Percentiles rank a stretch among this genome's conserved stretches.
Evolutionary conservation across 768 basidiomycete genomes (phyloP).

Genomic region (Stropharia rugosoannulata): DNA sequence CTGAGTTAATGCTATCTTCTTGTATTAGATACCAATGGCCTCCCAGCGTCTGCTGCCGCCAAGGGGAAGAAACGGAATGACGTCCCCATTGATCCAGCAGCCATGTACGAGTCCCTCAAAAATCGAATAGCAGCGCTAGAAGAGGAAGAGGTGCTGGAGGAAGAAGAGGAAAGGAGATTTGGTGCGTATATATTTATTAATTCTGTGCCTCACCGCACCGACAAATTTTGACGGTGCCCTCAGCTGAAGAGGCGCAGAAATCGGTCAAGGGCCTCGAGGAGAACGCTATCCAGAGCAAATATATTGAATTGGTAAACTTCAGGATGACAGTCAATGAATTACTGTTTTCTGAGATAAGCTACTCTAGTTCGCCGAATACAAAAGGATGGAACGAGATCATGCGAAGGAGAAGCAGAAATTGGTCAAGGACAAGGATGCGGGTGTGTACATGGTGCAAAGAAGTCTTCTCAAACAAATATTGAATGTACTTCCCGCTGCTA

Average conservation of each 20-base stretch:
- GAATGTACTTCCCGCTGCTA: not conserved
- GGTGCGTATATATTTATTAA: constrained; percentile 45
- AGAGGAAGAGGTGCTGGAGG: constrained; percentile 83
- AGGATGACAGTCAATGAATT: constrained; percentile 14
- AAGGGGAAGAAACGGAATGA: constrained; percentile 79
- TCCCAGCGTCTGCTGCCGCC: constrained; percentile 28
- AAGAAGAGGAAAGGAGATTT: constrained; percentile 81
- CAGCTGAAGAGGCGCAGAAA: constrained; percentile 88
- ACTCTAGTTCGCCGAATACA: constrained; percentile 82
- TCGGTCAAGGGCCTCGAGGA: constrained; percentile 82
- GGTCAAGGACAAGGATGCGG: constrained; percentile 87
- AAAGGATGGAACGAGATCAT: constrained; percentile 83
- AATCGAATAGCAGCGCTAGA: constrained; percentile 87
- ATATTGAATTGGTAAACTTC: constrained; percentile 76
- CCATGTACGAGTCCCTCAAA: constrained; percentile 88
- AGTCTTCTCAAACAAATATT: not conserved
- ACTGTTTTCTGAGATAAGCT: constrained; percentile 12
- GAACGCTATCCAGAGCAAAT: constrained; percentile 81
- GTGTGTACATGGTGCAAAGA: constrained; percentile 35
- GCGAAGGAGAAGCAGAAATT: constrained; percentile 92
- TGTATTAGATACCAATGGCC: constrained; percentile 41
- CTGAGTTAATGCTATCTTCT: constrained; percentile 26
- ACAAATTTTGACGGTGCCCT: constrained; percentile 14
- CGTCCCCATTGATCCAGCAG: constrained; percentile 72
- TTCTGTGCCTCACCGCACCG: constrained; percentile 8